phyloP scores from a whole-genome alignment of 805 yeast species.

The Millerago galiae region DNA sequence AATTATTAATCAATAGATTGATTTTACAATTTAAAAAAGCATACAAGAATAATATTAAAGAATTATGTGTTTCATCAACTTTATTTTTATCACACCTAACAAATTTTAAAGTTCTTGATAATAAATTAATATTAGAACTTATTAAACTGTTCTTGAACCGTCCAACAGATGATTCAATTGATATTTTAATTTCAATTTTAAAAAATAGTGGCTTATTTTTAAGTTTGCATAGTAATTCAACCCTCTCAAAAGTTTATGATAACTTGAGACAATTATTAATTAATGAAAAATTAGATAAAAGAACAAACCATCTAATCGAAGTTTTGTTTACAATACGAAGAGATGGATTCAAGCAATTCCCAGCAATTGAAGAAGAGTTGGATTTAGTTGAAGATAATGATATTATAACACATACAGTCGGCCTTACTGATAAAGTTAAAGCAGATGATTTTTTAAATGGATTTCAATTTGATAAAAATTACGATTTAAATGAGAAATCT shows the following conservation, averaged over 20 bases:
- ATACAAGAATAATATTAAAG: constrained; percentile 40
- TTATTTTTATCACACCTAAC: constrained; percentile 56
- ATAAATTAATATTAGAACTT: constrained; percentile 46
- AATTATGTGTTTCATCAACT: constrained; percentile 35
- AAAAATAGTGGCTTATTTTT: constrained; percentile 47
- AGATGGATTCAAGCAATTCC: constrained; percentile 33
- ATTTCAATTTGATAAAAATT: constrained; percentile 46
- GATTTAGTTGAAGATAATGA: constrained; percentile 65
- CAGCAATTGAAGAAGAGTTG: constrained; percentile 37
- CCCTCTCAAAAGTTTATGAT: constrained; percentile 48
- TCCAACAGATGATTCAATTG: constrained; percentile 51
- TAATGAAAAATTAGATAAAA: constrained; percentile 39
- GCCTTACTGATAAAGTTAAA: constrained; percentile 45
- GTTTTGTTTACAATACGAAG: constrained; percentile 45
- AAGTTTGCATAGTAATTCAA: constrained; percentile 33
- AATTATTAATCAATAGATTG: constrained; percentile 44
- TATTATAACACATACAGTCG: constrained; percentile 46
- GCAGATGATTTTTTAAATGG: constrained; percentile 42
- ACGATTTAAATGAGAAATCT: constrained; percentile 40
- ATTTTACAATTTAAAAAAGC: constrained; percentile 52
- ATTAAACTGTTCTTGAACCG: constrained; percentile 39
- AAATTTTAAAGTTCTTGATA: constrained; percentile 56
- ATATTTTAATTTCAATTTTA: constrained; percentile 45
- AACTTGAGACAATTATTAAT: constrained; percentile 54
- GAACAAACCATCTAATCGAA: constrained; percentile 42